Evolutionary conservation across 2,329 filamentous ascomycete species (phyloP).

Genomic region (Pseudofabraea citricarpa): DNA sequence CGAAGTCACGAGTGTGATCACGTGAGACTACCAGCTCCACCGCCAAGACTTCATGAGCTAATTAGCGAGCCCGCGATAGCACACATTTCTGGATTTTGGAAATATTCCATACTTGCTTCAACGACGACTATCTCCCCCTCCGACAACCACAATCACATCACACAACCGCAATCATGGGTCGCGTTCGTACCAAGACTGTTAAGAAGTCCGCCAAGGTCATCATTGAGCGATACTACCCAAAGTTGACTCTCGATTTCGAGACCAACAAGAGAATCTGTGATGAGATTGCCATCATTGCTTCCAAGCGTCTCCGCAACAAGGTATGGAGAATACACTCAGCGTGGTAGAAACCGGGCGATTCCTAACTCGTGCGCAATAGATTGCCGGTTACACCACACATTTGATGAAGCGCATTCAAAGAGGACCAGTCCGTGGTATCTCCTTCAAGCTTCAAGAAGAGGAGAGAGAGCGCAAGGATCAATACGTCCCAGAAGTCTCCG

Average conservation of each 20-base stretch:
- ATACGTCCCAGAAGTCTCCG: conserved; percentile 98
- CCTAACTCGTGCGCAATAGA: no score
- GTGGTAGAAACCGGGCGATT: no score
- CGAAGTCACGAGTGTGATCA: background rate
- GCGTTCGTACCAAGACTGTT: conserved; percentile 38
- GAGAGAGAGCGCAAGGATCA: conserved; percentile 99
- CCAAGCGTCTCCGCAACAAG: conserved; percentile 99
- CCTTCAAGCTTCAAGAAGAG: conserved; percentile 99
- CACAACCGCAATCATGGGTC: conserved; percentile 33
- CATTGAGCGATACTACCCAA: conserved; percentile 98
- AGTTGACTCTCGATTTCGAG: conserved; percentile 99
- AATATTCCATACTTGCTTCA: background rate
- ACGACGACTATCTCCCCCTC: conserved; percentile 12
- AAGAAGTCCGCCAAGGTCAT: conserved; percentile 85
- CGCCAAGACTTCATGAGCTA: background rate
- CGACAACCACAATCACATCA: background rate
- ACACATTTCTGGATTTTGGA: background rate
- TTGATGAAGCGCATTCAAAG: conserved; percentile 99
- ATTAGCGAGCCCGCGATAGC: no score
- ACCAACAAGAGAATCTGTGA: conserved; percentile 99
- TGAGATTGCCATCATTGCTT: conserved; percentile 99
- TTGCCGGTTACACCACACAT: conserved; percentile 97
- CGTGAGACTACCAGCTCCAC: background rate
- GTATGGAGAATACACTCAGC: conserved; percentile 45
- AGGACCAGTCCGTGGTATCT: conserved; percentile 98